Percentiles rank a stretch among this genome's conserved stretches.
These are phyloP conservation scores for Celoporthe dispersa DNA, from an alignment of 2,329 filamentous ascomycete species.

Conservation along the genomic window DNA sequence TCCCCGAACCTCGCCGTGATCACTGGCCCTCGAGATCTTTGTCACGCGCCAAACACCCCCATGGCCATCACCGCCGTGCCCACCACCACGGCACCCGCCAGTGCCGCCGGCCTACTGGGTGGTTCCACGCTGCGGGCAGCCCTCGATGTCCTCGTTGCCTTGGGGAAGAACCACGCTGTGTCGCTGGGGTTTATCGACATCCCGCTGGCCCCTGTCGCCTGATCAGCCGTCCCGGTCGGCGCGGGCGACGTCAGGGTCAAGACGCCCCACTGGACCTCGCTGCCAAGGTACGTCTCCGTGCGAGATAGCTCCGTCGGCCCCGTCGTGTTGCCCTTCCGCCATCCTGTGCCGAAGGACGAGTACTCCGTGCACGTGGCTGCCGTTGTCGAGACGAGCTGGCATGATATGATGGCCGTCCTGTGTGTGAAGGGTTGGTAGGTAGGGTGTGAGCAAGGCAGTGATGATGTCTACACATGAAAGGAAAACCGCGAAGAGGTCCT, in stretches of 20 bases:
- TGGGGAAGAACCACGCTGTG: conserved; percentile 29
- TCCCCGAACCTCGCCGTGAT: not conserved
- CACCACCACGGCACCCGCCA: conserved; percentile 9
- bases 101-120: not conserved
- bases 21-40: not conserved
- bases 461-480: not conserved
- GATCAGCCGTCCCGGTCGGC: conserved; percentile 35
- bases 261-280: conserved; percentile 49
- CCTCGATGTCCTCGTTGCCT: conserved; percentile 24
- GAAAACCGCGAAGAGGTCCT: not conserved
- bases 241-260: conserved; percentile 48
- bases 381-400: conserved; percentile 47
- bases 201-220: conserved; percentile 23
- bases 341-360: conserved; percentile 48
- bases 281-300: conserved; percentile 49
- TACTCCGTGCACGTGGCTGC: conserved; percentile 54
- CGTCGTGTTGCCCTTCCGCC: conserved; percentile 43
- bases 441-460: not conserved
- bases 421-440: not conserved
- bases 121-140: not conserved
- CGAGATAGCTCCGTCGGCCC: conserved; percentile 51
- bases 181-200: conserved; percentile 23
- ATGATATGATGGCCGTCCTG: conserved; percentile 51
- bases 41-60: not conserved
- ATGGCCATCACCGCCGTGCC: not conserved